Percentiles rank a stretch among this genome's conserved stretches.
These are phyloP conservation scores for Boletus pseudopeckii DNA, from an alignment of 768 basidiomycete genomes.

Conservation along the genomic window DNA sequence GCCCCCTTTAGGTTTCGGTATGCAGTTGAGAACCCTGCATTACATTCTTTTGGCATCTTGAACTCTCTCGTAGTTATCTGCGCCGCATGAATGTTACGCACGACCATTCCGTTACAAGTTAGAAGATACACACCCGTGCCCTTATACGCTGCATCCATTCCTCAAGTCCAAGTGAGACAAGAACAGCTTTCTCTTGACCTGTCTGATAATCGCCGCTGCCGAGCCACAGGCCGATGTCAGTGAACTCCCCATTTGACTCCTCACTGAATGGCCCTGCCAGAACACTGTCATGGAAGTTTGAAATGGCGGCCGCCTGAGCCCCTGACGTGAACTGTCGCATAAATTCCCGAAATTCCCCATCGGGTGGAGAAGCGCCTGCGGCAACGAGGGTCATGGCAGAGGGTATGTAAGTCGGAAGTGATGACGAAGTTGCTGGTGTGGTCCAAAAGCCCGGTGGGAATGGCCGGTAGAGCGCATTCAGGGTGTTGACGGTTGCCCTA, in stretches of 20 bases:
- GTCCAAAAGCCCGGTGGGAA: neutral
- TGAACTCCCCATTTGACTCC: conserved; percentile 46
- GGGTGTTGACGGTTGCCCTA: conserved; percentile 7
- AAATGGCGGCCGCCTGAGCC: conserved; percentile 38
- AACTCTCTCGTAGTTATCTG: conserved; percentile 18
- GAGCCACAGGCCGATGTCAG: conserved; percentile 52
- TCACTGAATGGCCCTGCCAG: conserved; percentile 53
- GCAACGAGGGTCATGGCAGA: conserved; percentile 11
- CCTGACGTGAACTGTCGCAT: conserved; percentile 33
- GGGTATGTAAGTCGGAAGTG: conserved; percentile 15
- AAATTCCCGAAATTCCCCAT: conserved; percentile 4
- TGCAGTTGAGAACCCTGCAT: conserved; percentile 4
- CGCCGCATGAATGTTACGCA: conserved; percentile 10
- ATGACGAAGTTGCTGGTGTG: neutral
- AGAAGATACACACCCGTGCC: conserved; percentile 6
- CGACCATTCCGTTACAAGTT: conserved; percentile 2
- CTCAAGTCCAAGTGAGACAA: conserved; percentile 34
- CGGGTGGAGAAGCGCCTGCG: conserved; percentile 1
- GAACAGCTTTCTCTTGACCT: conserved; percentile 29
- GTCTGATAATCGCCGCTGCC: conserved; percentile 37
- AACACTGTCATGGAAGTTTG: conserved; percentile 46
- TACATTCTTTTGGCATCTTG: conserved; percentile 7
- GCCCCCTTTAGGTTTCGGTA: conserved; percentile 9
- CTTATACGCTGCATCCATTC: conserved; percentile 18
- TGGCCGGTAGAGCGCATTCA: conserved; percentile 6